A percentile compares a stretch with the other conserved stretches of the same genome.
These are phyloP conservation scores for Lophiostoma macrostomum DNA, from an alignment of 495 filamentous ascomycete species.

Conservation along the genomic window DNA sequence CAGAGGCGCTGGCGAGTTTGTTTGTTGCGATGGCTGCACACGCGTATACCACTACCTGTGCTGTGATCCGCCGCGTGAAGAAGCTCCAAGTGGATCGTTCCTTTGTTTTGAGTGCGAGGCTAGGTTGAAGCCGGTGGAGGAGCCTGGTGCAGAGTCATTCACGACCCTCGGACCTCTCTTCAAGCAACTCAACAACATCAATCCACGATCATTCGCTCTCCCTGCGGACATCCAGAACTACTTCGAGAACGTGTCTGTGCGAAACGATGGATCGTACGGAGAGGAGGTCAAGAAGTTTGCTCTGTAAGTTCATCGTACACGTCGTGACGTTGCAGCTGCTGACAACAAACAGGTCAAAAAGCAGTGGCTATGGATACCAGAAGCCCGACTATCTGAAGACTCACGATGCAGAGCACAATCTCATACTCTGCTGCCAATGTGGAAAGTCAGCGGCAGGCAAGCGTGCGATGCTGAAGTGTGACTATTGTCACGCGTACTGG, in stretches of 20 bases:
- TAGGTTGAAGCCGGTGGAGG: constrained; percentile 33
- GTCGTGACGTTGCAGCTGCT: constrained; percentile 9
- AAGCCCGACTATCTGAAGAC: constrained; percentile 58
- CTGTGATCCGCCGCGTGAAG: constrained; percentile 70
- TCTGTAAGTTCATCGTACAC: constrained; percentile 25
- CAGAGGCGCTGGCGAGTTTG: constrained; percentile 71
- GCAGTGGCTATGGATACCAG: constrained; percentile 31
- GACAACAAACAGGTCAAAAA: constrained; percentile 20
- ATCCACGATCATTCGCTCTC: constrained; percentile 70
- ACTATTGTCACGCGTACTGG: constrained; percentile 75
- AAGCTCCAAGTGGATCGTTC: constrained; percentile 71
- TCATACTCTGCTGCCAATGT: constrained; percentile 58
- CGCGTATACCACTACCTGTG: constrained; percentile 85
- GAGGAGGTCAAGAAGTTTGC: constrained; percentile 51
- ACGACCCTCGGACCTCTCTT: constrained; percentile 58
- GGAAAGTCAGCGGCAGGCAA: constrained; percentile 19
- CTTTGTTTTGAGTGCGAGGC: constrained; percentile 72
- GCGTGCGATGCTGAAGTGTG: constrained; percentile 43
- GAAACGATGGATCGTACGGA: constrained; percentile 73
- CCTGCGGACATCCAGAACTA: constrained; percentile 64
- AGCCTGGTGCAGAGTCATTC: constrained; percentile 13
- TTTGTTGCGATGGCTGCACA: constrained; percentile 90
- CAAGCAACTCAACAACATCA: constrained; percentile 56
- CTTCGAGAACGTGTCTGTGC: constrained; percentile 71
- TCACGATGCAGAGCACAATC: constrained; percentile 51